Evolutionary conservation across 768 basidiomycete species (phyloP).

Genomic region (Hydnomerulius pinastri): DNA sequence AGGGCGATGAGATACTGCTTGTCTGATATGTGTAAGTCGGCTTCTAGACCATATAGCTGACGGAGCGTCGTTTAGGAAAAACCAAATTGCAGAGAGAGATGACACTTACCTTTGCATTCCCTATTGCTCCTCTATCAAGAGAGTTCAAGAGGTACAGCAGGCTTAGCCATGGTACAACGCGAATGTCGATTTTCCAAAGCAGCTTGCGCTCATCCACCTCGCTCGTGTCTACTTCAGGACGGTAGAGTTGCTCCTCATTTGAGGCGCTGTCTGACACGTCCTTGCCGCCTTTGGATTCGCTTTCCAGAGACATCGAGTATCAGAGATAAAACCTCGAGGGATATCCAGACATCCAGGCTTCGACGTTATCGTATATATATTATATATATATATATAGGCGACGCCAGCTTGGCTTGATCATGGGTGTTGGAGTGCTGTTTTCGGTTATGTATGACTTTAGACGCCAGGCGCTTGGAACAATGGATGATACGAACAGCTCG

Average conservation of each 20-base stretch:
- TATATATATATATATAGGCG: too few species aligned
- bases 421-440: too few species aligned
- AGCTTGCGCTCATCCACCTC: constrained; percentile 56
- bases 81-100: background rate
- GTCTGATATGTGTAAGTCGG: constrained; percentile 59
- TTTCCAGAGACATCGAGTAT: constrained; percentile 4
- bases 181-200: constrained; percentile 60
- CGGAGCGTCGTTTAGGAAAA: background rate
- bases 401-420: too few species aligned
- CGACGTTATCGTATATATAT: too few species aligned
- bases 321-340: too few species aligned
- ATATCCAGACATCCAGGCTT: too few species aligned
- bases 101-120: constrained; percentile 69
- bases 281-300: background rate
- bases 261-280: background rate
- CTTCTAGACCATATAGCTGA: constrained; percentile 60
- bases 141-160: constrained; percentile 77
- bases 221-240: constrained; percentile 53
- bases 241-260: constrained; percentile 38
- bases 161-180: constrained; percentile 75
- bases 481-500: too few species aligned
- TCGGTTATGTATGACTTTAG: too few species aligned
- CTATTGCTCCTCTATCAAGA: constrained; percentile 62
- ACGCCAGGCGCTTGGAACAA: too few species aligned
- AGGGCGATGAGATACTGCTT: constrained; percentile 68